phyloP scores from a whole-genome alignment of 2,329 filamentous ascomycete genomes.

The Colletotrichum sp. region DNA sequence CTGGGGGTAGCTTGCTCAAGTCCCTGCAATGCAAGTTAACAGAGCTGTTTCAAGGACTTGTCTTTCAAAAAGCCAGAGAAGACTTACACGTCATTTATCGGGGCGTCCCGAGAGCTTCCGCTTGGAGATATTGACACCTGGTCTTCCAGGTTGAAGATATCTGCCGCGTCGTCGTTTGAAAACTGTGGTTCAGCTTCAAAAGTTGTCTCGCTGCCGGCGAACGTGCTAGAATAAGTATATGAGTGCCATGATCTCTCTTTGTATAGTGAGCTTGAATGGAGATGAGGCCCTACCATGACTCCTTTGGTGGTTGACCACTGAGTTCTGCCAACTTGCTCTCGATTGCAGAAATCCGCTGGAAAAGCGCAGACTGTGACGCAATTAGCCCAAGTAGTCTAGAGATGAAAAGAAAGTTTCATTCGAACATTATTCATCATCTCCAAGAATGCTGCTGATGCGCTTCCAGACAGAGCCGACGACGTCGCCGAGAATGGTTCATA shows the following conservation, averaged over 20 bases:
- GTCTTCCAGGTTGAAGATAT: neutral
- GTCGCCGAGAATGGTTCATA: neutral
- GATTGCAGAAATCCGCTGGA: neutral
- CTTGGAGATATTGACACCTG: neutral
- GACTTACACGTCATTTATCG: neutral
- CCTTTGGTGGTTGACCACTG: neutral
- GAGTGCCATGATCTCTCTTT: neutral
- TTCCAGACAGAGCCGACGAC: neutral
- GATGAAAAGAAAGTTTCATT: accelerated
- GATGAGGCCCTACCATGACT: neutral
- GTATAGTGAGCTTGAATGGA: neutral
- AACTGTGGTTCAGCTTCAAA: neutral
- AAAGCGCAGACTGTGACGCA: neutral
- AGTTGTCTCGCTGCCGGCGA: neutral
- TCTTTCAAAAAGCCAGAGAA: neutral
- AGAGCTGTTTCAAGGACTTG: no score
- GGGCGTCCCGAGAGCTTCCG: neutral
- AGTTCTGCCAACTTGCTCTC: neutral
- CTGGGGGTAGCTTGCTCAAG: neutral
- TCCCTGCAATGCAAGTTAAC: neutral
- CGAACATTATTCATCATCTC: neutral
- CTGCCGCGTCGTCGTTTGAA: neutral
- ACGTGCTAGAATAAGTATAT: neutral
- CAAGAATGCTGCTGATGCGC: neutral
- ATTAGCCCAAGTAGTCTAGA: neutral